A percentile compares a stretch with the other conserved stretches of the same genome.
These are phyloP conservation scores for Sclerotinia borealis DNA, from an alignment of 2,329 filamentous ascomycete genomes.

Conservation along the genomic window DNA sequence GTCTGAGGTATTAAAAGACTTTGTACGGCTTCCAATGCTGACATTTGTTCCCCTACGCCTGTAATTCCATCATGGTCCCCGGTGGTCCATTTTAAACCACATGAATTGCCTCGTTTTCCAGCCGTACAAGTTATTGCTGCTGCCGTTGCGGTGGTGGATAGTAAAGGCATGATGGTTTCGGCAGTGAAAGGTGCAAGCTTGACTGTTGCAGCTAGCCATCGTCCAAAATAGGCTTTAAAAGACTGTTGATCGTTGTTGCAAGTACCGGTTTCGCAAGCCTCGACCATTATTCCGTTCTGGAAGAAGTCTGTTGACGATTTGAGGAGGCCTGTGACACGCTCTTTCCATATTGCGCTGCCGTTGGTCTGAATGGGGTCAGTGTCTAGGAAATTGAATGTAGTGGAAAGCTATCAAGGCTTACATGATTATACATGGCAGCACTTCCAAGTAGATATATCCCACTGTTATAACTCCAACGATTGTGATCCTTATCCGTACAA, in stretches of 20 bases:
- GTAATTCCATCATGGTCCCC: conserved; percentile 51
- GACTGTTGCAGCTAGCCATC: conserved; percentile 52
- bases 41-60: conserved; percentile 47
- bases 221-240: conserved; percentile 59
- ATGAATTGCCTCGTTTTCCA: conserved; percentile 48
- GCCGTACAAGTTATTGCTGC: conserved; percentile 59
- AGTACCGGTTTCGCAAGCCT: conserved; percentile 57
- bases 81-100: conserved; percentile 52
- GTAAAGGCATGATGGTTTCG: conserved; percentile 44
- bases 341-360: conserved; percentile 33
- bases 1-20: conserved; percentile 32
- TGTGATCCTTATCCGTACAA: conserved; percentile 50
- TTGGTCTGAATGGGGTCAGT: conserved; percentile 35
- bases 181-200: conserved; percentile 53
- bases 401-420: conserved; percentile 21
- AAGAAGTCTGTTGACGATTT: conserved; percentile 33
- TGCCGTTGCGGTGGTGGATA: conserved; percentile 50
- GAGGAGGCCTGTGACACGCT: conserved; percentile 30
- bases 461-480: conserved; percentile 63
- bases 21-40: conserved; percentile 40
- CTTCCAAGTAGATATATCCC: conserved; percentile 58
- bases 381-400: not conserved
- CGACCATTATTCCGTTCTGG: conserved; percentile 40
- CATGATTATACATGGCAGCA: conserved; percentile 42
- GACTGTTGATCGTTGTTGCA: conserved; percentile 53